Conservation (phyloP, 2,329 filamentous ascomycete genomes). For the Hypoxylon sp. region DNA sequence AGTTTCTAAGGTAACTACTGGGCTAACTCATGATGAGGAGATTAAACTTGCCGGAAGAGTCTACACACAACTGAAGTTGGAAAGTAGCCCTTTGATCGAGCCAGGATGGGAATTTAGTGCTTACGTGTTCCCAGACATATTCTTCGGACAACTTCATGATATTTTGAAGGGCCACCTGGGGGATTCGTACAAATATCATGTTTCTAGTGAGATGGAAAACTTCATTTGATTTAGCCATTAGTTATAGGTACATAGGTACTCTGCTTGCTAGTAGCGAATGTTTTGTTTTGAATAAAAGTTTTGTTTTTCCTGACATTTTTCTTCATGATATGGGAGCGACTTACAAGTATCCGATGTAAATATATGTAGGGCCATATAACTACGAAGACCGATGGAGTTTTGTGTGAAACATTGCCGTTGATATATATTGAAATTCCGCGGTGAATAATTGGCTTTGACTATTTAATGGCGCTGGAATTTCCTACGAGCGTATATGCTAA, state of each 20-base stretch:
- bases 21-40: constrained; percentile 26
- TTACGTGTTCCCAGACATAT: background rate
- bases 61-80: constrained; percentile 38
- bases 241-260: no score
- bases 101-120: background rate
- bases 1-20: constrained; percentile 10
- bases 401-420: background rate
- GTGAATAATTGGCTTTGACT: background rate
- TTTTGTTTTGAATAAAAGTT: background rate
- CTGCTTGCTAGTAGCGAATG: background rate
- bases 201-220: background rate
- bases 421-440: background rate
- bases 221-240: background rate
- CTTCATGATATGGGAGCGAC: no score
- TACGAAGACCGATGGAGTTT: background rate
- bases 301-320: no score
- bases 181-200: background rate
- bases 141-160: constrained; percentile 10
- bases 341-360: no score
- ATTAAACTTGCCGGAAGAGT: constrained; percentile 26
- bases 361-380: background rate
- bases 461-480: background rate
- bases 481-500: no score
- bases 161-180: constrained; percentile 26
- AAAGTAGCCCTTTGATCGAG: constrained; percentile 29